Conservation (phyloP, 768 basidiomycete genomes). For the Inosperma sp. region DNA sequence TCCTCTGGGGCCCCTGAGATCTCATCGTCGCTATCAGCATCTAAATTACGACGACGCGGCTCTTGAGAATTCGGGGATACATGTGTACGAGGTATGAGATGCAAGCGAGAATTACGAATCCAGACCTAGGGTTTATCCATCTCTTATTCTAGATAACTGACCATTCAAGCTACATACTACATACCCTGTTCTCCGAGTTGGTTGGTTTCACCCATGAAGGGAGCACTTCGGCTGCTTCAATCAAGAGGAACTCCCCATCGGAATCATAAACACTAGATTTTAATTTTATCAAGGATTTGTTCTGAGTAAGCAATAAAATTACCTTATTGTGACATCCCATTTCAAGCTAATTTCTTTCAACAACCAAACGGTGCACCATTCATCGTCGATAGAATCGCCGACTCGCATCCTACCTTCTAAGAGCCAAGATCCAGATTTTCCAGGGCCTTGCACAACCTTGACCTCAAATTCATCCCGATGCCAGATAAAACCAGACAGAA, state of each 20-base stretch:
- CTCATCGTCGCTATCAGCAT: constrained; percentile 50
- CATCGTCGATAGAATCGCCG: constrained; percentile 96
- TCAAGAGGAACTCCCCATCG: constrained; percentile 93
- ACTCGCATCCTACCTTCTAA: constrained; percentile 85
- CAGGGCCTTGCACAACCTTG: constrained; percentile 51
- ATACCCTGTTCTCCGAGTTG: constrained; percentile 90
- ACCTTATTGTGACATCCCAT: constrained; percentile 84
- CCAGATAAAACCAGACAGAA: constrained; percentile 68
- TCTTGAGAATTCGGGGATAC: constrained; percentile 62
- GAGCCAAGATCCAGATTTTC: constrained; percentile 41
- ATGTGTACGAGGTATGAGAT: constrained; percentile 80
- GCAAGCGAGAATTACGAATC: constrained; percentile 78
- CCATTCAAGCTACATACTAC: constrained; percentile 32
- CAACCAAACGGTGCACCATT: constrained; percentile 94
- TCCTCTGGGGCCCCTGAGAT: constrained; percentile 33
- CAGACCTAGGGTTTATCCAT: constrained; percentile 65
- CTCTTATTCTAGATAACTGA: constrained; percentile 32
- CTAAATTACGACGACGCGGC: constrained; percentile 42
- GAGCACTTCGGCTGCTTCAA: constrained; percentile 89
- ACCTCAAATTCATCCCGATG: constrained; percentile 81
- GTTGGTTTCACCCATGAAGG: constrained; percentile 89
- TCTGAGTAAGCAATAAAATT: constrained; percentile 9
- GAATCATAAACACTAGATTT: constrained; percentile 67
- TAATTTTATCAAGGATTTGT: background rate
- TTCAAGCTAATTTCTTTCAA: constrained; percentile 68